Evolutionary conservation across 805 yeast species (phyloP), one percentile per base, ranked within the genome.

Genomic region (Maudiozyma saulgeensis): DNA sequence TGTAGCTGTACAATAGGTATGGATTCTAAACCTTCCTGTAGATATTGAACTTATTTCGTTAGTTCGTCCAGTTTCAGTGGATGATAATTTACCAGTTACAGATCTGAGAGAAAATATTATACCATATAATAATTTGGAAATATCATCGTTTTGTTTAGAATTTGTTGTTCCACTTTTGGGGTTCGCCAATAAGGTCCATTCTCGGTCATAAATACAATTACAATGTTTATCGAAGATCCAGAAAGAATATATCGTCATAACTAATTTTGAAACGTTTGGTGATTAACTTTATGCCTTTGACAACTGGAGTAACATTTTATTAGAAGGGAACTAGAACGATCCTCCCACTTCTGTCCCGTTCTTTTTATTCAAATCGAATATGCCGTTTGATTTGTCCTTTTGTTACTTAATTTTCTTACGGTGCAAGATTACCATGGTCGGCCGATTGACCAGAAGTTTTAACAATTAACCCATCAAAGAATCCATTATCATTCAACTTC

Each of bases 171-270:
- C 51, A 39, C 65, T 58, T 15, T 57, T 55, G 32, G 58, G 55
- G 44, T 59, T 59, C 19, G 63, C 47, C 19, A 61, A 58, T 50
- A 69, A 63, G 1, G 75, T 70, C 82, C 83, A 90, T 63, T 87
- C 95, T 47, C 95, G 72, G 53, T 79, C 78, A 67, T 79, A 91
- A 18, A 91, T 80, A 66, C 98, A 90, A 54, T 84, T 82, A 68
- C 97, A 87, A 68, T 91, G 97, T 63, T 93, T 77, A 64, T 91
- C 97, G 63, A 84, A 91, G 49, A 91, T 79, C 86, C 89, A 87
- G 62, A 90, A 84, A 11, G 96, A 86, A 69, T 83, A 82, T 43
- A 89, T 80, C 39, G 85, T 78, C 86, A 60, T 57, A 21, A 19
- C 26, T 9, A 19, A 39, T 2, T 4, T 23, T 19, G 25, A 28